Base-by-base conservation (phyloP, 2,329 filamentous ascomycete genomes). In the Thielaviopsis ethacetica region DNA sequence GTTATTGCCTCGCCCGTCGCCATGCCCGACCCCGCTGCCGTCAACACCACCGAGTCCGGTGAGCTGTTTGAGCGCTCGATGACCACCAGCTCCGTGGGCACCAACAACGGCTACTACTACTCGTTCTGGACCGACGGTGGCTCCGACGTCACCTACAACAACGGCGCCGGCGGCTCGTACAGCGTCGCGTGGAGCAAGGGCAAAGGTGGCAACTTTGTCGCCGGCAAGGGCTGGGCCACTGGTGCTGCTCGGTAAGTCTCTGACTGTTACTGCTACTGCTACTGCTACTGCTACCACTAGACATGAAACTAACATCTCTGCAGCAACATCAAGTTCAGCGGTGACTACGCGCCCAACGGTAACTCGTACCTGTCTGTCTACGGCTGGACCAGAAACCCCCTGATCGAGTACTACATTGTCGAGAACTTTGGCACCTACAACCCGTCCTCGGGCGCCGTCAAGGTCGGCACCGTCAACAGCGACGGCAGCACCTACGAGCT, bases 191-290 rank as follows among this genome's bases (percentile, higher is more conserved):
- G 77, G 77, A 17, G 9, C 49, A 26, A 26, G 21, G 65, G 62
- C 51, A 70, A 71, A 53, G 68, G 66, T 24, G 77, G 76, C 38
- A 78, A 81, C 70, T 76, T 80, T 53, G 77, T 80, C 34, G 76
- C 71, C 60, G 80, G 79, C 34, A 82, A 81, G 68, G 79, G 80
- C 47, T 82, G 79, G 78, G 74, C 74, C 59, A 73, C 77, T 19
- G 79, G 78, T 56, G 67, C 60, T 67, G 70, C 30, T 71, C 75
- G 76, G 38, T 80, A 72, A 61, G 69, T 62, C 1, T 1, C 12
- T 9, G 15, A 7, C 2, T 12, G n/a, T 5, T 17, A 17, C 38
- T 22, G n/a, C 47, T 15, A 27, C 26, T 54, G 24, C 26, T n/a
- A 13, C 12, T 7, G 22, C 47, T 15, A 26, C 26, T 54, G 24